Evolutionary conservation across 345 rosid genomes (phyloP), one percentile per base, ranked within the genome.

Genomic region (Populus deltoides): DNA sequence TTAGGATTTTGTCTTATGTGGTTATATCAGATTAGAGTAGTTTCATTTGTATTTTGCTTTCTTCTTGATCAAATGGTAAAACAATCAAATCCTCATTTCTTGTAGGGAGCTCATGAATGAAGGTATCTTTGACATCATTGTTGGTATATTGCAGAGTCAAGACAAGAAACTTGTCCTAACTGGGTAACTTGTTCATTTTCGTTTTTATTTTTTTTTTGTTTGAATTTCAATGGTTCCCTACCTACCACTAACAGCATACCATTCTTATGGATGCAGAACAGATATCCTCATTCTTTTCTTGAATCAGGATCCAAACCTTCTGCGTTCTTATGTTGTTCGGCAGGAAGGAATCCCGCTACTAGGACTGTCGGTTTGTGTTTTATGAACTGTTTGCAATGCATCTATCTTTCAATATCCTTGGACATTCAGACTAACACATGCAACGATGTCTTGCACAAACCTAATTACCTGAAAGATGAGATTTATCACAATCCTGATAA

Each of bases 261-360:
- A 57, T 79, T 89, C 81, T 81, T 80, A 83, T 90, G 92, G 82
- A 81, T 94, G 94, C 98, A 95, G 98, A 94, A 88, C 92, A 92
- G 92, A 92, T 77, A 92, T 95, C 81, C 93, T 95, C 68, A 81
- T 87, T 82, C 93, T 97, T 85, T 94, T 94, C 84, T 71, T 90
- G 89, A 91, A 84, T 86, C 88, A 83, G 83, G 94, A 93, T 83
- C 85, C 91, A 77, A 90, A 81, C 73, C 94, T 92, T 84, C 80
- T 95, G 77, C 90, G 93, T 66, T 90, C 98, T 59, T 91, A 89
- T 83, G 88, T 90, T 83, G 90, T 87, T 77, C 82, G 79, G 83
- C 88, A 77, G 51, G 97, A 92, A 83, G 98, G 98, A 67, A 81
- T 79, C 76, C 79, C 87, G 38, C 97, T 97, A 73, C 85, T 97